Evolutionary conservation across 2,329 filamentous ascomycete species (phyloP).

Genomic region (Alternaria consortialis): DNA sequence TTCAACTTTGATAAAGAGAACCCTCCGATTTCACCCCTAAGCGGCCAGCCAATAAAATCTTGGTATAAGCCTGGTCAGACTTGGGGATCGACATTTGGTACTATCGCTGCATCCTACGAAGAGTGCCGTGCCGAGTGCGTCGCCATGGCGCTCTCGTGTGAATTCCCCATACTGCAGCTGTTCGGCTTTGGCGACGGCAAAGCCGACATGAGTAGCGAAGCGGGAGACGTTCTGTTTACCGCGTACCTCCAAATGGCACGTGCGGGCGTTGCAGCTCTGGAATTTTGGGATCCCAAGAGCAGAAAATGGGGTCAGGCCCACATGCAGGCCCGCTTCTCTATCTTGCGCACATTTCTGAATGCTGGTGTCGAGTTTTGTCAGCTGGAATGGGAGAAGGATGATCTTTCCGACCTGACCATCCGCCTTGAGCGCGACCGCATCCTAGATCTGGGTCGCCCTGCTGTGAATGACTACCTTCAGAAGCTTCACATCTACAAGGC

Average conservation of each 20-base stretch:
- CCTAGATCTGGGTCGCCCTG: slow-evolving; percentile 79
- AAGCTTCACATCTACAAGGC: slow-evolving; percentile 93
- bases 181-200: slow-evolving; percentile 88
- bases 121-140: slow-evolving; percentile 95
- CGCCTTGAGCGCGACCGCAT: slow-evolving; percentile 87
- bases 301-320: slow-evolving; percentile 90
- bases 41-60: slow-evolving; percentile 76
- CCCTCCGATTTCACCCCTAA: slow-evolving; percentile 82
- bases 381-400: slow-evolving; percentile 76
- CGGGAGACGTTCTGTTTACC: slow-evolving; percentile 86
- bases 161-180: slow-evolving; percentile 87
- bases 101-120: slow-evolving; percentile 87
- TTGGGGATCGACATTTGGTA: slow-evolving; percentile 91
- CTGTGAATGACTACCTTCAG: slow-evolving; percentile 86
- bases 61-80: slow-evolving; percentile 97
- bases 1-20: slow-evolving; percentile 90
- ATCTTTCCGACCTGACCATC: slow-evolving; percentile 83
- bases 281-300: slow-evolving; percentile 93
- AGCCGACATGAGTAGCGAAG: slow-evolving; percentile 75
- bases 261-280: slow-evolving; percentile 85
- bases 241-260: slow-evolving; percentile 94
- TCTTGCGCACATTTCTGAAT: slow-evolving; percentile 83
- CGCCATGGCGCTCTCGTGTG: slow-evolving; percentile 88
- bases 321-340: slow-evolving; percentile 90
- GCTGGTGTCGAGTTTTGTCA: slow-evolving; percentile 89